phyloP scores from a whole-genome alignment of 208 protist species.

The Leishmania braziliensis region DNA sequence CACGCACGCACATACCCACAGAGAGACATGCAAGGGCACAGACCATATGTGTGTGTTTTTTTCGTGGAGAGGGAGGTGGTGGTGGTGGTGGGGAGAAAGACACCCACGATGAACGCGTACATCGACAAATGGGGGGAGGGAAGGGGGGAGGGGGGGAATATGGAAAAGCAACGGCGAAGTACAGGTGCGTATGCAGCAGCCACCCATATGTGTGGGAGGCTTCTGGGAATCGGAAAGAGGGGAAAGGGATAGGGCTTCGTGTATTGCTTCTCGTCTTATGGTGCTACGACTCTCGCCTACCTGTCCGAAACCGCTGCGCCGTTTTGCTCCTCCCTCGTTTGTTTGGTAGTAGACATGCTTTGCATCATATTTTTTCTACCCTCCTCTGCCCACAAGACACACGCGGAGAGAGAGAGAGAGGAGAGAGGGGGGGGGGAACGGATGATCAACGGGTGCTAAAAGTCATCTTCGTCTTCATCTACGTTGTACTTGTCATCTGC shows the following conservation, averaged over 20 bases:
- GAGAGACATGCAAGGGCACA: too few species aligned
- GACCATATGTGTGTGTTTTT: too few species aligned
- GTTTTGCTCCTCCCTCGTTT: not conserved
- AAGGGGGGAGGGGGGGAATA: not conserved
- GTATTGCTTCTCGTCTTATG: not conserved
- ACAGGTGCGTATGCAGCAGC: too few species aligned
- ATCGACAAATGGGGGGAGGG: not conserved
- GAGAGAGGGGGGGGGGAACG: not conserved
- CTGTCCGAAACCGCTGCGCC: not conserved
- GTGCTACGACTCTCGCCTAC: not conserved
- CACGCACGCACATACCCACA: not conserved
- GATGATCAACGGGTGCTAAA: slow-evolving; percentile 39
- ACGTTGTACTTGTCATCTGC: slow-evolving; percentile 67
- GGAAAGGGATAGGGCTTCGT: not conserved
- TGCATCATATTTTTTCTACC: not conserved
- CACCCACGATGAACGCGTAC: not conserved
- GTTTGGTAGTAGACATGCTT: not conserved
- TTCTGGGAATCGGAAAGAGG: not conserved
- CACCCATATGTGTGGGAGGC: too few species aligned
- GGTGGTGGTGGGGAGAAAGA: not conserved
- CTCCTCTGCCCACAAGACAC: not conserved
- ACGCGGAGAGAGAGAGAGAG: not conserved
- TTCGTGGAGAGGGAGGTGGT: too few species aligned
- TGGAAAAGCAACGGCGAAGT: too few species aligned
- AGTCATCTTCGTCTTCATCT: slow-evolving; percentile 87